Conservation (phyloP, 495 filamentous ascomycete genomes). For the Hypoxylon subgilvum region DNA sequence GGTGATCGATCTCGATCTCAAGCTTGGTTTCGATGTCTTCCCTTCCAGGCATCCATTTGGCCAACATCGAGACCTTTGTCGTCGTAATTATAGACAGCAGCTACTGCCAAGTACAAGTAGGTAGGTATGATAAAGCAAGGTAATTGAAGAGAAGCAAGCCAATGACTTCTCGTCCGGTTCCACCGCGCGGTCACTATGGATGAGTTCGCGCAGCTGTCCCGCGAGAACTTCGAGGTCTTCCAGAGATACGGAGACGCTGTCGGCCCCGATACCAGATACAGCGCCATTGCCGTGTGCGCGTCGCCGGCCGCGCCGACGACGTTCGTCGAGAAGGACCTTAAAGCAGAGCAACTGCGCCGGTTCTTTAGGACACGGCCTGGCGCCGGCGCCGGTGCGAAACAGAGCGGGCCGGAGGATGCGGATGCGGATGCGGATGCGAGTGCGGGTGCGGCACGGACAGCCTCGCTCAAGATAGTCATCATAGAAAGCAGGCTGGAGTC, state of each 20-base stretch:
- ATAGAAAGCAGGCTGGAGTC: constrained; percentile 30
- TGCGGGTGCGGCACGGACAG: not conserved
- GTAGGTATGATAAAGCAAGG: not conserved
- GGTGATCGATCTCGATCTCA: not conserved
- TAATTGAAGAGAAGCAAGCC: not conserved
- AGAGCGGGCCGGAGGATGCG: no score
- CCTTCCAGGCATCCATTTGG: no score
- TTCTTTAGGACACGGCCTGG: constrained; percentile 17
- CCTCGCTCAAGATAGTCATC: constrained; percentile 22
- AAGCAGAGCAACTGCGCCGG: constrained; percentile 4
- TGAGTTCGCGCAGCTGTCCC: constrained; percentile 32
- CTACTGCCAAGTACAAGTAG: no score
- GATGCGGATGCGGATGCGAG: not conserved
- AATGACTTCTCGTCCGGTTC: constrained; percentile 14
- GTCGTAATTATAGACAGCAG: no score
- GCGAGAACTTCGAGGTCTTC: constrained; percentile 35
- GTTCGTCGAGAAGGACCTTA: constrained; percentile 21
- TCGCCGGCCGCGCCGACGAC: constrained; percentile 13
- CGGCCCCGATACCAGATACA: constrained; percentile 21
- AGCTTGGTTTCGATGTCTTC: no score
- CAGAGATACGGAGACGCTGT: constrained; percentile 25
- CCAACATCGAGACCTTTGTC: no score
- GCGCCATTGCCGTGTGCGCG: constrained; percentile 15
- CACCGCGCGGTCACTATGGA: constrained; percentile 23
- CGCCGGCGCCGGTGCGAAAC: not conserved